Conservation (phyloP, 1,139 yeast species). For the Tardiomyces depauwii region DNA sequence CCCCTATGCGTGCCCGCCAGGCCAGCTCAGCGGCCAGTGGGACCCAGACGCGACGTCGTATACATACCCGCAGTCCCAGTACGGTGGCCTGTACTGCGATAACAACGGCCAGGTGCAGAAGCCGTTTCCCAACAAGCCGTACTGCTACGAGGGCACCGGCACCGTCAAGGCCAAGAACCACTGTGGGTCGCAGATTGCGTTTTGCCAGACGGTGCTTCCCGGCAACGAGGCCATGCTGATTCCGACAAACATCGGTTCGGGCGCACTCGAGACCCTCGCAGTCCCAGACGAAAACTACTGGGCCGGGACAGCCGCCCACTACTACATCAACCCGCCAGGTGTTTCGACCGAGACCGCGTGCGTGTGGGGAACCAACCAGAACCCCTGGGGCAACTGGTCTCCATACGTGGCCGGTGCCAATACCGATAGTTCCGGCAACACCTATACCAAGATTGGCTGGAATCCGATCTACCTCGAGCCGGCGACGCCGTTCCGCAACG, state of each 20-base stretch:
- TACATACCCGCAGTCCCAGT: conserved; percentile 69
- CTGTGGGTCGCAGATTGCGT: conserved; percentile 44
- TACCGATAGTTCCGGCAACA: conserved; percentile 53
- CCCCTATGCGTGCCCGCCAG: conserved; percentile 84
- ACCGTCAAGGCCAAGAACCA: conserved; percentile 51
- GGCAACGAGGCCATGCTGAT: conserved; percentile 92
- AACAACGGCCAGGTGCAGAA: conserved; percentile 54
- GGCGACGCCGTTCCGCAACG: conserved; percentile 38
- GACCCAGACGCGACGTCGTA: conserved; percentile 69
- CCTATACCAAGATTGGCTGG: conserved; percentile 82
- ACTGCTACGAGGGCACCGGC: conserved; percentile 66
- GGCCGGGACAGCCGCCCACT: conserved; percentile 70
- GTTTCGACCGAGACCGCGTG: conserved; percentile 67
- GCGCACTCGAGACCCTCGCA: conserved; percentile 44
- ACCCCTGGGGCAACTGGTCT: conserved; percentile 80
- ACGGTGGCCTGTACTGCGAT: conserved; percentile 76
- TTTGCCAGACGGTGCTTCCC: conserved; percentile 88
- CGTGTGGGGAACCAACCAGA: conserved; percentile 63
- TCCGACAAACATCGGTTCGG: conserved; percentile 54
- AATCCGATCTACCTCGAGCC: conserved; percentile 71
- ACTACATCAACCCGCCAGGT: conserved; percentile 80
- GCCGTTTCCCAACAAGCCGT: conserved; percentile 46
- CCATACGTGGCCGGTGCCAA: conserved; percentile 91
- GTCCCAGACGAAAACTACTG: conserved; percentile 67
- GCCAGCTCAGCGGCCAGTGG: conserved; percentile 62